Conservation (phyloP, 805 yeast species). For the Yarrowia sp. region DNA sequence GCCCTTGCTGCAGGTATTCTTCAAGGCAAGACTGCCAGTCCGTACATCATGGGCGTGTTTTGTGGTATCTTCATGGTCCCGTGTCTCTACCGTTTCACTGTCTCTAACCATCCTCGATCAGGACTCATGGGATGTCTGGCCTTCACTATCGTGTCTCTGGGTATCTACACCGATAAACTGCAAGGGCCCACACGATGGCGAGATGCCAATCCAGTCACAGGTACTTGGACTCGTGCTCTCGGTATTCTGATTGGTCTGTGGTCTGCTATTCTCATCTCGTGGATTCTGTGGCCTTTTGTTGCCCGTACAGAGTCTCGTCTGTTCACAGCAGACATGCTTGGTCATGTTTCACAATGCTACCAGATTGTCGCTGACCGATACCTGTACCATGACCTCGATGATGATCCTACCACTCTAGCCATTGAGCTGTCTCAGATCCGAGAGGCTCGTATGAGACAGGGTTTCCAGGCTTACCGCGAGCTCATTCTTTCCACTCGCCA, state of each 20-base stretch:
- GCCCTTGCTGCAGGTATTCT: slow-evolving; percentile 47
- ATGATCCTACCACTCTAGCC: slow-evolving; percentile 48
- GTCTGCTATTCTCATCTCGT: slow-evolving; percentile 43
- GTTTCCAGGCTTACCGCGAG: slow-evolving; percentile 43
- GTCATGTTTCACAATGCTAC: slow-evolving; percentile 48
- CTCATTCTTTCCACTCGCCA: slow-evolving; percentile 41
- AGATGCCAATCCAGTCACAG: slow-evolving; percentile 19
- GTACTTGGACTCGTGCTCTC: slow-evolving; percentile 44
- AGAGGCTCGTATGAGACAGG: slow-evolving; percentile 50
- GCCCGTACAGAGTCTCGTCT: slow-evolving; percentile 46
- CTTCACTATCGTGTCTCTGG: slow-evolving; percentile 45
- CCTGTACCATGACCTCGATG: slow-evolving; percentile 48
- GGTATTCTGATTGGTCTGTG: slow-evolving; percentile 44
- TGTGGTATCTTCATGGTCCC: slow-evolving; percentile 42
- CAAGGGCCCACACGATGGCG: not conserved
- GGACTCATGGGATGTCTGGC: slow-evolving; percentile 44
- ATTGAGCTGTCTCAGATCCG: slow-evolving; percentile 47
- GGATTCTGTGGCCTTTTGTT: slow-evolving; percentile 51
- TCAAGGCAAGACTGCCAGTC: slow-evolving; percentile 37
- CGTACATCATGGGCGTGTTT: slow-evolving; percentile 45
- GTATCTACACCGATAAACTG: slow-evolving; percentile 31
- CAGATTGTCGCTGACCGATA: slow-evolving; percentile 50
- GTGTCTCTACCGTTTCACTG: slow-evolving; percentile 40
- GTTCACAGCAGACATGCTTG: slow-evolving; percentile 43
- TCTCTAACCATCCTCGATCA: slow-evolving; percentile 45